phyloP scores from a whole-genome alignment of 768 basidiomycete species.

The Pleurotus platypus region DNA sequence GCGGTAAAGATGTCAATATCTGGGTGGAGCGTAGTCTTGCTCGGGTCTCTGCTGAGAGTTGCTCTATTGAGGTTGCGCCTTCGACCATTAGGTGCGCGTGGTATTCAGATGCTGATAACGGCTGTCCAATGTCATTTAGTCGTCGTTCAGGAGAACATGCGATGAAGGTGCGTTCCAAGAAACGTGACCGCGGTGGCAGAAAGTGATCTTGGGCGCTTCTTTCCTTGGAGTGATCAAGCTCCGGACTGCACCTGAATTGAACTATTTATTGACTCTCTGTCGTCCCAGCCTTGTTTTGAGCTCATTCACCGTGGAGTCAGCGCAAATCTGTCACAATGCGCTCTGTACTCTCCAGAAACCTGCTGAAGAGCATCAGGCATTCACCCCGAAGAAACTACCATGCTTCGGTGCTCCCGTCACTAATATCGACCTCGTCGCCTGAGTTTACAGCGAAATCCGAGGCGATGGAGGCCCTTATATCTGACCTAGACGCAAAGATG shows the following conservation, averaged over 20 bases:
- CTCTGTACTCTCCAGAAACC: conserved; percentile 13
- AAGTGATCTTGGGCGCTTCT: conserved; percentile 1
- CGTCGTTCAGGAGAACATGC: no score
- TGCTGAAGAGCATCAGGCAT: conserved; percentile 11
- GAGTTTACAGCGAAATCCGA: conserved; percentile 67
- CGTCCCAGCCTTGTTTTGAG: not conserved
- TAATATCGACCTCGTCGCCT: conserved; percentile 63
- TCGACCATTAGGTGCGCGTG: no score
- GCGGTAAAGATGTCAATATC: conserved; percentile 77
- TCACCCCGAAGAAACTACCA: conserved; percentile 47
- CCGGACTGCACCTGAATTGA: not conserved
- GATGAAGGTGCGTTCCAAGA: no score
- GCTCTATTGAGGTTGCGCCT: conserved; percentile 25
- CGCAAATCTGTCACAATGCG: conserved; percentile 12
- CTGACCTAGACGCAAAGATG: conserved; percentile 58
- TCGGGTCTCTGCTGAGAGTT: conserved; percentile 60
- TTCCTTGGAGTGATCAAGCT: conserved; percentile 5
- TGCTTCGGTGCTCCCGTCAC: conserved; percentile 70
- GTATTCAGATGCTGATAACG: no score
- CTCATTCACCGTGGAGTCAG: not conserved
- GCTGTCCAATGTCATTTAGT: no score
- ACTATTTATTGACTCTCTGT: not conserved
- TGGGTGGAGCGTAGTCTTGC: conserved; percentile 77
- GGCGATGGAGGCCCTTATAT: conserved; percentile 68
- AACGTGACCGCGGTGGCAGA: no score